phyloP scores from a whole-genome alignment of 768 basidiomycete genomes.

The Lentinula detonsa region DNA sequence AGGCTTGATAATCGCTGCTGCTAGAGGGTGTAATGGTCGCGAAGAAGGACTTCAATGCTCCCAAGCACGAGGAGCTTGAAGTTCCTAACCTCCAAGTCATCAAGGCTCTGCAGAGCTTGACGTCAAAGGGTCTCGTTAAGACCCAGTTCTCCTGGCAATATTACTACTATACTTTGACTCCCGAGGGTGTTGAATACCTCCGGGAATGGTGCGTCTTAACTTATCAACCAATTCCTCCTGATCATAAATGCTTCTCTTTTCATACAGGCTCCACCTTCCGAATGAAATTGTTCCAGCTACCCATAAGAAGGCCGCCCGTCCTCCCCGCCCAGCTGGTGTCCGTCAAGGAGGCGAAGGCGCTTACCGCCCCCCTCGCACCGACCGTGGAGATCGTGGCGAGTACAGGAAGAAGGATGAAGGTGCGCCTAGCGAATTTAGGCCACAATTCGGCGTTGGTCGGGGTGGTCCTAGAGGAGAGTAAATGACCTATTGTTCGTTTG shows the following conservation, averaged over 20 bases:
- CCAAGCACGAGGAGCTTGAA: conserved; percentile 89
- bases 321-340: conserved; percentile 73
- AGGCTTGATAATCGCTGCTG: background rate
- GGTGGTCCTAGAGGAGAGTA: conserved; percentile 79
- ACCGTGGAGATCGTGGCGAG: conserved; percentile 85
- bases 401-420: conserved; percentile 91
- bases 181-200: conserved; percentile 96
- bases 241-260: background rate
- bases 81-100: conserved; percentile 67
- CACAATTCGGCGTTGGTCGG: conserved; percentile 83
- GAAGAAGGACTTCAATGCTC: conserved; percentile 98
- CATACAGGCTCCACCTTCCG: conserved; percentile 82
- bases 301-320: conserved; percentile 93
- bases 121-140: conserved; percentile 84
- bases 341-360: conserved; percentile 72
- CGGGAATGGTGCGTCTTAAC: conserved; percentile 64
- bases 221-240: background rate
- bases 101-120: conserved; percentile 66
- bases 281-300: conserved; percentile 95
- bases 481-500: conserved; percentile 9
- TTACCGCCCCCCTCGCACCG: conserved; percentile 84
- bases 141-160: conserved; percentile 99
- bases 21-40: conserved; percentile 98
- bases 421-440: conserved; percentile 85
- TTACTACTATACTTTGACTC: conserved; percentile 97